These are phyloP conservation scores for Pestalotiopsis sp. DNA, from an alignment of 2,329 filamentous ascomycete species.

Conservation along the genomic window DNA sequence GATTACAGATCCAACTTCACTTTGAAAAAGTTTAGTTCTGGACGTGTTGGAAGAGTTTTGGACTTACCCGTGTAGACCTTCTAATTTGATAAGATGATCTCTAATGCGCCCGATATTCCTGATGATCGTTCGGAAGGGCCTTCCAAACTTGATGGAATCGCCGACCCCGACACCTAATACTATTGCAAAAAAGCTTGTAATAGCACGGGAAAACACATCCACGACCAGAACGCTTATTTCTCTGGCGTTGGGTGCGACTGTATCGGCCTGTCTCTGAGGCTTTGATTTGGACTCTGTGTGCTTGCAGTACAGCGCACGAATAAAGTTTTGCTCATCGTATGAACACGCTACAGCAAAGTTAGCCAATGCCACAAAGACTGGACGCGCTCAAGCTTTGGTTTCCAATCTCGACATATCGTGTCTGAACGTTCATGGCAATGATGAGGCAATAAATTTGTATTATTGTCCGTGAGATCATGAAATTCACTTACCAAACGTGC, in stretches of 20 bases:
- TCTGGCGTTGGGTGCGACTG: background rate
- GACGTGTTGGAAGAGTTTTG: rapidly evolving
- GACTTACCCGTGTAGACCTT: background rate
- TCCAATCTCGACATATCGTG: too few species aligned
- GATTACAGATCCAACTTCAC: background rate
- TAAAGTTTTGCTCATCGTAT: background rate
- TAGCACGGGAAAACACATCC: background rate
- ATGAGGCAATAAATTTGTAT: too few species aligned
- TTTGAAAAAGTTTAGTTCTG: background rate
- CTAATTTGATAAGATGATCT: background rate
- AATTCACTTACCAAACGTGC: background rate
- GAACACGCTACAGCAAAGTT: too few species aligned
- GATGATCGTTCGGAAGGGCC: background rate
- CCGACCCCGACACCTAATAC: rapidly evolving
- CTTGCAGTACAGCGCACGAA: background rate
- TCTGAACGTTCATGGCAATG: too few species aligned
- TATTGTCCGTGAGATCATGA: background rate
- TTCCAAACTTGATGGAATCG: background rate
- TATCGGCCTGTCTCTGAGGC: background rate
- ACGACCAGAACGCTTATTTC: background rate
- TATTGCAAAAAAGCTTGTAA: background rate
- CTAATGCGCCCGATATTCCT: background rate
- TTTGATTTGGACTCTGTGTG: background rate
- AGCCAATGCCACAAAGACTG: too few species aligned
- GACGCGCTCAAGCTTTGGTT: too few species aligned